Evolutionary conservation across 2,329 filamentous ascomycete species (phyloP).

Genomic region (Alternaria alternata): DNA sequence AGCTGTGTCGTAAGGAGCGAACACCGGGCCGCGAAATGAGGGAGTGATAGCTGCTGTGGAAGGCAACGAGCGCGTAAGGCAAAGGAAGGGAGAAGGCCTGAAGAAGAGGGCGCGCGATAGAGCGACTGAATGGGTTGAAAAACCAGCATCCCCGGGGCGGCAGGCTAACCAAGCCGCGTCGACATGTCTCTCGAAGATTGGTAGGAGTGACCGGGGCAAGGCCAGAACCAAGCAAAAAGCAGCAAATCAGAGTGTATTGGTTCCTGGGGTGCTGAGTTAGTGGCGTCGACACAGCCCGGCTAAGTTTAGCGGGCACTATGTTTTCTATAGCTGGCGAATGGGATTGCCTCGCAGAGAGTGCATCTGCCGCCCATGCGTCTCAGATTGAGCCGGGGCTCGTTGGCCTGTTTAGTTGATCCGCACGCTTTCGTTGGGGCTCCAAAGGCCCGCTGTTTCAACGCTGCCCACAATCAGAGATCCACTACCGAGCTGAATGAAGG

Average conservation of each 20-base stretch:
- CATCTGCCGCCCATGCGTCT: constrained; percentile 35
- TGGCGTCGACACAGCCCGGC: constrained; percentile 18
- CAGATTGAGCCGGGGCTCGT: constrained; percentile 31
- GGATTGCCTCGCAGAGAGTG: constrained; percentile 11
- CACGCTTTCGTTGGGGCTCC: constrained; percentile 19
- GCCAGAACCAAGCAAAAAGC: constrained; percentile 27
- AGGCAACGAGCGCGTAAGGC: constrained; percentile 34
- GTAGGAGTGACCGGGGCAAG: constrained; percentile 30
- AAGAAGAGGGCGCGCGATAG: constrained; percentile 28
- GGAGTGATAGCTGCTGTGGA: constrained; percentile 35
- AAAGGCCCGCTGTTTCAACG: constrained; percentile 33
- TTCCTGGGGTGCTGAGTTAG: constrained; percentile 9
- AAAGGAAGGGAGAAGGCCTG: constrained; percentile 38
- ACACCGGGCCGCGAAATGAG: constrained; percentile 47
- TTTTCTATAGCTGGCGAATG: constrained; percentile 30
- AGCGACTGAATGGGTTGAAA: constrained; percentile 32
- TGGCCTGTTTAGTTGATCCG: constrained; percentile 23
- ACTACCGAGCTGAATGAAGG: constrained; percentile 20
- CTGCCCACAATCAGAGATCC: constrained; percentile 15
- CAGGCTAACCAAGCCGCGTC: constrained; percentile 30
- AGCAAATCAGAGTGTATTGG: constrained; percentile 28
- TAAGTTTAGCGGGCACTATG: constrained; percentile 27
- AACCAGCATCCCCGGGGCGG: constrained; percentile 27
- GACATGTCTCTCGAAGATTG: constrained; percentile 40
- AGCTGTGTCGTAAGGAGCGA: constrained; percentile 53